Percentiles rank a stretch among this genome's conserved stretches.
Evolutionary conservation across 805 yeast species (phyloP).

Genomic region (Wickerhamomyces xylosicus): DNA sequence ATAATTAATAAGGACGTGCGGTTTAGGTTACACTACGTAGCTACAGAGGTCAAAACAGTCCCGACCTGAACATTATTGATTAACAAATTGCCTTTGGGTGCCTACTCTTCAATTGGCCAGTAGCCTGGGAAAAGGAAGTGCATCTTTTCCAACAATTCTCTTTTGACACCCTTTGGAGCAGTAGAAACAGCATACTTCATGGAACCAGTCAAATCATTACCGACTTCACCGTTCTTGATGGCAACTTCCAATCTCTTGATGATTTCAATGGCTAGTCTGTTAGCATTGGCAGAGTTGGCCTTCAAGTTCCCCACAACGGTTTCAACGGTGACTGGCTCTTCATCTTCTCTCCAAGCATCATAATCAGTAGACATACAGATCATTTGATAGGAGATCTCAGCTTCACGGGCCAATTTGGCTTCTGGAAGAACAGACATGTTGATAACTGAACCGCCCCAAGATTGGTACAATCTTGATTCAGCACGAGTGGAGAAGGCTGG

Average conservation of each 20-base stretch:
- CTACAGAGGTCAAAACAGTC: too few relatives aligned
- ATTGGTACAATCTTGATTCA: constrained; percentile 75
- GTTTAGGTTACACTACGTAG: too few relatives aligned
- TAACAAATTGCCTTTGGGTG: too few relatives aligned
- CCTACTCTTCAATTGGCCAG: constrained; percentile 42
- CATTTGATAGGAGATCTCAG: constrained; percentile 96
- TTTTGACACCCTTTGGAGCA: constrained; percentile 58
- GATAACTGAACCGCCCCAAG: constrained; percentile 91
- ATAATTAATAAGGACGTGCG: too few relatives aligned
- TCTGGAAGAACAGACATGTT: constrained; percentile 98
- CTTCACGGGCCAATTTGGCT: constrained; percentile 92
- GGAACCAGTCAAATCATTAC: constrained; percentile 59
- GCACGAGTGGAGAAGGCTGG: constrained; percentile 97
- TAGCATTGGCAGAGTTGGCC: constrained; percentile 84
- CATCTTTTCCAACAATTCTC: constrained; percentile 67
- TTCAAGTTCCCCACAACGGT: constrained; percentile 84
- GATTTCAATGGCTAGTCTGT: constrained; percentile 58
- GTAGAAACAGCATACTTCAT: constrained; percentile 82
- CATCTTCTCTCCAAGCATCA: constrained; percentile 95
- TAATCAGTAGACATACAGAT: constrained; percentile 98
- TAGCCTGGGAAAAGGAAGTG: constrained; percentile 87
- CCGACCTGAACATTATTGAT: too few relatives aligned
- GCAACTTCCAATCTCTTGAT: constrained; percentile 58
- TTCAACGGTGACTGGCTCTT: constrained; percentile 97
- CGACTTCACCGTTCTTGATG: constrained; percentile 49